Percentiles rank a stretch among this genome's conserved stretches.
phyloP scores from a whole-genome alignment of 192 early-diverging fungal species.

The Ambispora gerdemannii region DNA sequence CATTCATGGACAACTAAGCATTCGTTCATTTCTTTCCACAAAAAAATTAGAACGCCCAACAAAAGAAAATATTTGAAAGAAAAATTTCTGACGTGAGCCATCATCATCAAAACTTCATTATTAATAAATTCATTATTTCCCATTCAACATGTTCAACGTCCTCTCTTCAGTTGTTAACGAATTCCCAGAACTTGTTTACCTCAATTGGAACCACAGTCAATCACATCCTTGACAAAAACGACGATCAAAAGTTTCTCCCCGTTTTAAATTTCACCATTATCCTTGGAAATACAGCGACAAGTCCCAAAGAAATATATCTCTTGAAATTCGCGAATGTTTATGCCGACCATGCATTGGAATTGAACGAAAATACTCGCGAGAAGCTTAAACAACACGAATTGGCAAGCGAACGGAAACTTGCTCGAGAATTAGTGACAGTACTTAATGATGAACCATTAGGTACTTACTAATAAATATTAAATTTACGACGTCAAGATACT shows the following conservation, averaged over 20 bases:
- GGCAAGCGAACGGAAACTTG: background rate
- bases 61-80: background rate
- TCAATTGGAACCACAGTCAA: background rate
- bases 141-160: background rate
- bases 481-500: background rate
- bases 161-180: background rate
- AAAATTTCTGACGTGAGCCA: background rate
- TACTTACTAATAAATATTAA: too few relatives aligned
- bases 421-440: background rate
- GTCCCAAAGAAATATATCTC: constrained; percentile 8
- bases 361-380: background rate
- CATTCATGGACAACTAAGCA: too few relatives aligned
- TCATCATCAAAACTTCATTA: background rate
- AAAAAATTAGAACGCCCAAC: background rate
- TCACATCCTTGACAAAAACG: background rate
- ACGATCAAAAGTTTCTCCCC: background rate
- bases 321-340: background rate
- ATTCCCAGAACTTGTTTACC: background rate
- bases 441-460: background rate
- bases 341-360: background rate
- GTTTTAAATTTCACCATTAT: background rate
- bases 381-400: background rate
- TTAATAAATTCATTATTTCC: background rate
- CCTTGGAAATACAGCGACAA: background rate
- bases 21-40: background rate